Evolutionary conservation across 768 basidiomycete genomes (phyloP), one percentile per base, ranked within the genome.

Genomic region (Panaeolus papilionaceus): DNA sequence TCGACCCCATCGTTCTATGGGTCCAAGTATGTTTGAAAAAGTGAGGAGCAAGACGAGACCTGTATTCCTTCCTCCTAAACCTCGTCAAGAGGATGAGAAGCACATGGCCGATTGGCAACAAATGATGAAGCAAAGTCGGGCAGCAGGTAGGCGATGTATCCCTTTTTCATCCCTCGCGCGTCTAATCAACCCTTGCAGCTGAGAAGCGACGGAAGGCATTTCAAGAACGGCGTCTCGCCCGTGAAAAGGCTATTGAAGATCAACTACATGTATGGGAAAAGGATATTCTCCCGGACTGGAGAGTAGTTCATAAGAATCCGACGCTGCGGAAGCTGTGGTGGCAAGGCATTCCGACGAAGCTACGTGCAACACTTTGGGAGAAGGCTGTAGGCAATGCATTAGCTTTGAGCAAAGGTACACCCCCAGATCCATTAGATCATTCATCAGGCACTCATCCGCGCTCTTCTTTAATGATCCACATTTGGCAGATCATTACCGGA

Each of bases 1-100:
- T 72, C 80, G 81, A 64, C 76, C 79, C 44, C 78, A 82, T 38
- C 87, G 87, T 23, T 89, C 91, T 3, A 73, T 78, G 12, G 91
- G 92, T 20, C 92, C 92, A 10, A 92, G 90, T 71, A 76, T 80
- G 4, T 83, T 96, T 58, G 92, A 95, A 74, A 92, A 89, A 77
- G 89, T 94, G 39, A 80, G 92, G 63, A 94, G 92, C 77, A 91
- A 88, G 77, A 97, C 95, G 0, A 82, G 95, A n/a, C 95, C 93
- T 18, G 78, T 84, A 4, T 91, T 90, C 75, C 82, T 96, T n/a
- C 95, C 95, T 26, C 95, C 95, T 6, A 97, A 97, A 75, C 80
- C 78, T 61, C 85, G 85, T 37, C 75, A 86, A 67, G 95, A 97
- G 77, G 95, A 96, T 74, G 78, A 83, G 61, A 96, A 91, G 71